phyloP scores from a whole-genome alignment of 805 yeast species.

The Kodamaea kakaduensis region DNA sequence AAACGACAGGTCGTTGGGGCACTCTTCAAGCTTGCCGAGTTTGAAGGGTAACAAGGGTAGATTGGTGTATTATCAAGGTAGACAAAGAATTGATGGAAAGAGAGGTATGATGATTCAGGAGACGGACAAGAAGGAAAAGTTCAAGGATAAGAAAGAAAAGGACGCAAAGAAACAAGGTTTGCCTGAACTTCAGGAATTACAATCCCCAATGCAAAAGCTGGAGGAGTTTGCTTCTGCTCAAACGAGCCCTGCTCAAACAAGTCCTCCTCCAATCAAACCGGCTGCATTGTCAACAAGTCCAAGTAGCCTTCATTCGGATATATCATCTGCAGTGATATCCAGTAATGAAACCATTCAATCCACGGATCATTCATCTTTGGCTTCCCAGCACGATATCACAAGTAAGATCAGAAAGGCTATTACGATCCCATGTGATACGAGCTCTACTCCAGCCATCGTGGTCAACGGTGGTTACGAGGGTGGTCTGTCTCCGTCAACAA shows the following conservation, averaged over 20 bases:
- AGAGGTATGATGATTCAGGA: too few relatives aligned
- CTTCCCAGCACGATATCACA: slow-evolving; percentile 16
- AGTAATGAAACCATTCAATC: slow-evolving; percentile 26
- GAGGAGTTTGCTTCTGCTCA: too few relatives aligned
- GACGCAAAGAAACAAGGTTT: too few relatives aligned
- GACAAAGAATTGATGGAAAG: slow-evolving; percentile 6
- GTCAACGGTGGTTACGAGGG: slow-evolving; percentile 16
- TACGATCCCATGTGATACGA: slow-evolving; percentile 5
- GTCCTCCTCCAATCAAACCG: not conserved
- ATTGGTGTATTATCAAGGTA: slow-evolving; percentile 7
- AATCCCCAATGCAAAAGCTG: too few relatives aligned
- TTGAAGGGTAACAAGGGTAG: slow-evolving; percentile 14
- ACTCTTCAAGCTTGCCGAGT: slow-evolving; percentile 21
- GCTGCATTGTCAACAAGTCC: slow-evolving; percentile 6
- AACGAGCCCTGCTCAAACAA: too few relatives aligned
- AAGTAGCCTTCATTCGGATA: slow-evolving; percentile 19
- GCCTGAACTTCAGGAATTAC: too few relatives aligned
- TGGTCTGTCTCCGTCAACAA: slow-evolving; percentile 16
- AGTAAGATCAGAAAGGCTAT: slow-evolving; percentile 8
- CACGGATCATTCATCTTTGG: slow-evolving; percentile 27
- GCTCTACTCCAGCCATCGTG: slow-evolving; percentile 18
- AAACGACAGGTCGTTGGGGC: slow-evolving; percentile 17
- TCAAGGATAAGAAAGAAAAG: too few relatives aligned
- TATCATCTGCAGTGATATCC: slow-evolving; percentile 27
- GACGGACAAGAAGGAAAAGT: too few relatives aligned